These are phyloP conservation scores for Ceratocystis cubensis DNA, from an alignment of 2,329 filamentous ascomycete genomes.

Conservation along the genomic window DNA sequence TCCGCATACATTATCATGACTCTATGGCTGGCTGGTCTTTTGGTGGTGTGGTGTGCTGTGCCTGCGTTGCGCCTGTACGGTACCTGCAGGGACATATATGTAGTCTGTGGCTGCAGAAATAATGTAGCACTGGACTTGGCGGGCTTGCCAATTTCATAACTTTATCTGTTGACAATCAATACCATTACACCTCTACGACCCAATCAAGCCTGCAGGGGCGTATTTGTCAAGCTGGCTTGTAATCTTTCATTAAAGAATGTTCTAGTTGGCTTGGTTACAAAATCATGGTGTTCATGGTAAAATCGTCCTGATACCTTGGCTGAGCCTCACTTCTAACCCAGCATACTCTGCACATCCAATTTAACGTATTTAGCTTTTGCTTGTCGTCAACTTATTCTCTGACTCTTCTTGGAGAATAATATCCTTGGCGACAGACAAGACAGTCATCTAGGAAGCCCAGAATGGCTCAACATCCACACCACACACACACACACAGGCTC, in stretches of 20 bases:
- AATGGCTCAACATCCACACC: too few relatives aligned
- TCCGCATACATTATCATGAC: too few relatives aligned
- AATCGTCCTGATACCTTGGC: background rate
- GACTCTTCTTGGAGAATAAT: background rate
- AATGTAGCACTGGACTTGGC: background rate
- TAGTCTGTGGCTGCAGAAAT: background rate
- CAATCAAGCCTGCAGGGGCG: background rate
- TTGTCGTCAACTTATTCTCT: background rate
- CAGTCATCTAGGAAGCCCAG: background rate
- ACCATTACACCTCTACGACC: background rate
- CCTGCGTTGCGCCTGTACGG: background rate
- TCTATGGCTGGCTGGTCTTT: background rate
- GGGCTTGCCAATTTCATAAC: background rate
- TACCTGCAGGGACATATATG: too few relatives aligned
- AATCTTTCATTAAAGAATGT: background rate
- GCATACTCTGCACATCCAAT: background rate
- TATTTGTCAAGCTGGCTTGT: background rate
- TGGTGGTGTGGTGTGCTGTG: background rate
- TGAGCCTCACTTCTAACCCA: background rate
- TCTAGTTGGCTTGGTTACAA: constrained; percentile 3
- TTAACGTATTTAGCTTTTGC: background rate
- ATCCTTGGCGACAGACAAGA: background rate
- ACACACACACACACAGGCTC: background rate
- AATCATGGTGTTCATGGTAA: background rate
- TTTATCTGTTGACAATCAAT: background rate